These are phyloP conservation scores for Macrolepiota dolichaula DNA, from an alignment of 768 basidiomycete species.

Conservation along the genomic window DNA sequence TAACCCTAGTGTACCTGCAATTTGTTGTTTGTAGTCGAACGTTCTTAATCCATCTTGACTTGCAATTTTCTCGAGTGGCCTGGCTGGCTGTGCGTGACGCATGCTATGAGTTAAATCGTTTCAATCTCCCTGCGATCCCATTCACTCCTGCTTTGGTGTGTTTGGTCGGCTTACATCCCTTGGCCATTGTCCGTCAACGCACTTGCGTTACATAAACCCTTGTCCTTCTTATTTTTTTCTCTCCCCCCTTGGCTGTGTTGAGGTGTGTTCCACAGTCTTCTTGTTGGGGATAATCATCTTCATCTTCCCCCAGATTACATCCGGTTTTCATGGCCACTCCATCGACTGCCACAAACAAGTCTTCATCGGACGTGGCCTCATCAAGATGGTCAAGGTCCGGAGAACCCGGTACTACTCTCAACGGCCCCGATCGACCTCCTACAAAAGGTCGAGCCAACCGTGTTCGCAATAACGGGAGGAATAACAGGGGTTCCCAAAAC, in stretches of 20 bases:
- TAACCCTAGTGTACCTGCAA: constrained; percentile 8
- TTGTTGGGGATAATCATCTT: not conserved
- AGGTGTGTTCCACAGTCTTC: not conserved
- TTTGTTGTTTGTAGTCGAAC: not conserved
- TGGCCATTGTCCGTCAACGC: not conserved
- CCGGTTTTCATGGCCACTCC: constrained; percentile 39
- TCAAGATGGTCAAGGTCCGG: constrained; percentile 43
- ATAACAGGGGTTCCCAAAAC: constrained; percentile 22
- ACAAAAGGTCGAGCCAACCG: constrained; percentile 32
- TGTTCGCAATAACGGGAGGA: constrained; percentile 27
- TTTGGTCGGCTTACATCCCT: constrained; percentile 24
- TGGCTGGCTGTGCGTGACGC: not conserved
- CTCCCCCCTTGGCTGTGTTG: not conserved
- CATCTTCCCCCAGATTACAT: not conserved
- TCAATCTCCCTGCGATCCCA: not conserved
- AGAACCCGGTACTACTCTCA: constrained; percentile 47
- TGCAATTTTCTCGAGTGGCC: not conserved
- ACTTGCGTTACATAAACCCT: not conserved
- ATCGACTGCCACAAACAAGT: constrained; percentile 29
- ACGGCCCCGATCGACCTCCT: constrained; percentile 34
- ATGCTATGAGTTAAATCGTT: not conserved
- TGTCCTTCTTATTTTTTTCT: not conserved
- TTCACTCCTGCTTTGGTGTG: constrained; percentile 29
- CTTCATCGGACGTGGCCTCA: constrained; percentile 10
- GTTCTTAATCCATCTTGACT: not conserved